Percentiles rank a stretch among this genome's conserved stretches.
Conservation (phyloP, 768 basidiomycete genomes). For the Porpolomopsis calyptriformis region DNA sequence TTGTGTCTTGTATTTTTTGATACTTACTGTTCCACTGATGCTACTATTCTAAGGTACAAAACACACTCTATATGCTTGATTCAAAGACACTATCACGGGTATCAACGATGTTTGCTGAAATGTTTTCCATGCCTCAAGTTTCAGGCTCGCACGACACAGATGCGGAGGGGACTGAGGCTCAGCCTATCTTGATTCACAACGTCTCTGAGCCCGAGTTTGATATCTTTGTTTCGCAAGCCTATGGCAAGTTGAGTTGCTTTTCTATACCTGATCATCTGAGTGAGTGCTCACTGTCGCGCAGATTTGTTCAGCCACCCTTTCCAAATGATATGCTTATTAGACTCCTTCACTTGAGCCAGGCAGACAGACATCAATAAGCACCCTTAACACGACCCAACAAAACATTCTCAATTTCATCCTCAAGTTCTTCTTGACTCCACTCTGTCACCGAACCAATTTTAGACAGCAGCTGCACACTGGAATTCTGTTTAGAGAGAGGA, state of each 20-base stretch:
- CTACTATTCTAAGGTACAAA: not conserved
- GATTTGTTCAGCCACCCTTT: not conserved
- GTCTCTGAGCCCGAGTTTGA: conserved; percentile 1
- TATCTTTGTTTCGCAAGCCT: conserved; percentile 4
- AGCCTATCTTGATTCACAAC: not conserved
- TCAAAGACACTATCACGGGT: not conserved
- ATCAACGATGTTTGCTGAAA: not conserved
- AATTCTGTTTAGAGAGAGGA: not conserved
- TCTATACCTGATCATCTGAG: too few species aligned
- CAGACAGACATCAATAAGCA: too few species aligned
- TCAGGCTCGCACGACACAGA: too few species aligned
- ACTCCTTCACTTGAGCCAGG: not conserved
- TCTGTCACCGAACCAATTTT: conserved; percentile 5
- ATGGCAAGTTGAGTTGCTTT: conserved; percentile 1
- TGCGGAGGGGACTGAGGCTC: conserved; percentile 1
- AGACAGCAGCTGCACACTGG: conserved; percentile 2
- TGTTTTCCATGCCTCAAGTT: not conserved
- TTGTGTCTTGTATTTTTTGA: too few species aligned
- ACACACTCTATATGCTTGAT: conserved; percentile 3
- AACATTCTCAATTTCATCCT: conserved; percentile 4
- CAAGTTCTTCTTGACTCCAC: conserved; percentile 3
- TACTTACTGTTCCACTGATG: not conserved
- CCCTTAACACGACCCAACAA: conserved; percentile 4
- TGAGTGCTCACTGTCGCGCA: not conserved
- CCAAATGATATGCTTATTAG: not conserved